A percentile compares a stretch with the other conserved stretches of the same genome.
Conservation (phyloP, 345 rosid species). For the Euphorbia lathyris region DNA sequence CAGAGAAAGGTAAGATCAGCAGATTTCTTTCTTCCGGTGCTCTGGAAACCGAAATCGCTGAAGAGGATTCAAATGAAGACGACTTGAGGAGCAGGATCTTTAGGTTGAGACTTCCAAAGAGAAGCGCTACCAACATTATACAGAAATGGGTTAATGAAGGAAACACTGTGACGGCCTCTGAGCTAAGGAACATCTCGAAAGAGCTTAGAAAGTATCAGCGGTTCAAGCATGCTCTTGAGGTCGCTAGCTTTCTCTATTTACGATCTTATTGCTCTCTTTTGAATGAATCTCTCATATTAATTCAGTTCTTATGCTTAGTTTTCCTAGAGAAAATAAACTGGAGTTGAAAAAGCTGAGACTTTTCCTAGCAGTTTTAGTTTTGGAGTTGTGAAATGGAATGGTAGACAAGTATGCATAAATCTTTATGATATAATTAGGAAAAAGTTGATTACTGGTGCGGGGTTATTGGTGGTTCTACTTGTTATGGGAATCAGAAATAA, state of each 20-base stretch:
- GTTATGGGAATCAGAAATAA: background rate
- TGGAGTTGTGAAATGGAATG: background rate
- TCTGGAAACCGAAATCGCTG: conserved; percentile 25
- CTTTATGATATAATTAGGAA: background rate
- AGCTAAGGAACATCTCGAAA: conserved; percentile 71
- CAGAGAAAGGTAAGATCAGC: conserved; percentile 3
- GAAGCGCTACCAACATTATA: conserved; percentile 69
- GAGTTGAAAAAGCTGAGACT: background rate
- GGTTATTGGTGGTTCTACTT: background rate
- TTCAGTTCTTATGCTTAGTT: background rate
- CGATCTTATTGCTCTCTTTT: background rate
- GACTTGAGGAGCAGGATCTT: conserved; percentile 71
- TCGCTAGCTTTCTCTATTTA: conserved; percentile 16
- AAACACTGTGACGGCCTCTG: conserved; percentile 44
- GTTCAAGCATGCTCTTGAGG: conserved; percentile 96
- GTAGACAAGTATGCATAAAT: background rate
- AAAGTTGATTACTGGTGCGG: background rate
- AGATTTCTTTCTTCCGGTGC: conserved; percentile 38
- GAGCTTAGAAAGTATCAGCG: conserved; percentile 78
- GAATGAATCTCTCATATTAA: background rate
- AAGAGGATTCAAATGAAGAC: conserved; percentile 38
- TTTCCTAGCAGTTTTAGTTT: too few species aligned
- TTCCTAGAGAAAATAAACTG: background rate
- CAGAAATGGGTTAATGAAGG: conserved; percentile 85
- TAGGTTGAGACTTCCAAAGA: conserved; percentile 73